phyloP scores from a whole-genome alignment of 306 rosid species.

The Inga laurina region DNA sequence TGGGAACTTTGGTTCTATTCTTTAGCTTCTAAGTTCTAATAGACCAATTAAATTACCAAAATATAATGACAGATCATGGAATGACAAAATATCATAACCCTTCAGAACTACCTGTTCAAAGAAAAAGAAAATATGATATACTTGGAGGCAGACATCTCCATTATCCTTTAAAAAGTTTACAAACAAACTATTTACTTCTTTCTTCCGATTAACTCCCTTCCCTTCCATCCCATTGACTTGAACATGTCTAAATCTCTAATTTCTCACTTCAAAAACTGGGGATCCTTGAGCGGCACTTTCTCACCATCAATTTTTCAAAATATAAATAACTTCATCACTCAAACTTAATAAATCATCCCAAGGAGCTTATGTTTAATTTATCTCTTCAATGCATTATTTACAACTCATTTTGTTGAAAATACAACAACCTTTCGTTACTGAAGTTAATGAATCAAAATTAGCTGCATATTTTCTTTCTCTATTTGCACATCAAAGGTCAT shows the following conservation, averaged over 20 bases:
- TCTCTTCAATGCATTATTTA: not conserved
- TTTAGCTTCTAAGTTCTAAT: not conserved
- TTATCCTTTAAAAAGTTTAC: not conserved
- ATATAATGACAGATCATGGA: not conserved
- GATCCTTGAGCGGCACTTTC: not conserved
- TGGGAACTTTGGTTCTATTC: not conserved
- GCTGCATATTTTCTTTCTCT: not conserved
- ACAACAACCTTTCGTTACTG: not conserved
- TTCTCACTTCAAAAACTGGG: not conserved
- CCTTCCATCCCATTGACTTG: not conserved
- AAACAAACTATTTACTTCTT: not conserved
- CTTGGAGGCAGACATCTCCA: not conserved
- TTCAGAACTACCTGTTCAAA: not conserved
- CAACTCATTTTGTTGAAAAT: not conserved
- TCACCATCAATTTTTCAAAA: not conserved
- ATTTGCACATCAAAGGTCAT: not conserved
- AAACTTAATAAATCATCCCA: not conserved
- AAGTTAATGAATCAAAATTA: not conserved
- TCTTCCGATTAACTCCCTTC: not conserved
- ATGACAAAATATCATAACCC: not conserved
- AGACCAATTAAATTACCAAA: conserved; percentile 18
- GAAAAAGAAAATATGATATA: not conserved
- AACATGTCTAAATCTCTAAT: not conserved
- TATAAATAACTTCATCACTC: not conserved
- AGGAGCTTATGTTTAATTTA: not conserved